Base-by-base conservation (phyloP, 805 yeast species). In the Saturnispora galanensis region DNA sequence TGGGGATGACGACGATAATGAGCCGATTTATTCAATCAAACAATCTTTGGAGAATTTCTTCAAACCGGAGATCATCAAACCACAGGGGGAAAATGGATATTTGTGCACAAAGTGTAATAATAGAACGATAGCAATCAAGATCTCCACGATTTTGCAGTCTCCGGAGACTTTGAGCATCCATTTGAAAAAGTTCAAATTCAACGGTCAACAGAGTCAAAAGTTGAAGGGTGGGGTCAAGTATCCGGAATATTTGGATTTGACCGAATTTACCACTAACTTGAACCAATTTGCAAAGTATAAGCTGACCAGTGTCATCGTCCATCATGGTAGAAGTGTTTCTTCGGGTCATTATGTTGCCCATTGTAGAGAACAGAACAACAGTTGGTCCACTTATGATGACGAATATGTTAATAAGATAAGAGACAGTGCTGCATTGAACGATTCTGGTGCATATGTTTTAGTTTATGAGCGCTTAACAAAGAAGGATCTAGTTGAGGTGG, bases 301-400 rank as follows among this genome's bases (percentile, higher is more conserved):
- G 58, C 71, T 93, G 51, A 70, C 77, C 13, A 78, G 89, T 17
- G 96, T 90, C 13, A 84, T 90, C 48, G 90, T 88, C 4, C 98
- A 93, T 58, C 96, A 86, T 56, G 98, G 98, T 35, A 71, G 97
- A 50, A 84, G 96, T 1, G 80, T 89, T 11, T 79, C 88, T 38
- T 80, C 93, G 3, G 98, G 98, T 3, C 98, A 93, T 63, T 93
- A 93, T 57, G 76, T 88, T 47, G 84, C 95, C 1, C 87, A 85
- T 58, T 85, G 96, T 58, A 76, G 83, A 50, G 96, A 89, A 63
- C 95, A 97, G 1, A 93, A 85, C 63, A 90, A 88, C 2, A 65
- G 82, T 2, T 93, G 97, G 98, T 81, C 87, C 28, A 81, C 87
- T 9, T 93, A 90, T 62, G 97, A 93, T 59, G 98, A 93, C 60